Percentiles rank a stretch among this genome's conserved stretches.
phyloP scores from a whole-genome alignment of 805 yeast species.

The Candida nitratophila region DNA sequence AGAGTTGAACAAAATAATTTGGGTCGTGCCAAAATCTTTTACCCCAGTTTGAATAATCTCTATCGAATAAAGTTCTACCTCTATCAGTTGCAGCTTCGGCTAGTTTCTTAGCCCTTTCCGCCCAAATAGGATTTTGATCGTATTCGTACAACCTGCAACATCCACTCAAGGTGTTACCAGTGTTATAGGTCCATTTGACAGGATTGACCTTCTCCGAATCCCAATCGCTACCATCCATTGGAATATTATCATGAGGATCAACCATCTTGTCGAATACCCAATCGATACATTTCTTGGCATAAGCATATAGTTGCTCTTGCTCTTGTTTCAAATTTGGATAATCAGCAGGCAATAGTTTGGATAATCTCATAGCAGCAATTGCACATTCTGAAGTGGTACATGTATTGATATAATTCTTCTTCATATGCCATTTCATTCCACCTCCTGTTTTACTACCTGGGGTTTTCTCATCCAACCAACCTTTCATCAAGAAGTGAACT shows the following conservation, averaged over 20 bases:
- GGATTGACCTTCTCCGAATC: conserved; percentile 36
- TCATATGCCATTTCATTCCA: conserved; percentile 63
- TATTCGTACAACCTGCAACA: conserved; percentile 40
- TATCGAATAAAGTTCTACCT: conserved; percentile 50
- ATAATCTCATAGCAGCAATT: conserved; percentile 49
- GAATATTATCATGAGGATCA: conserved; percentile 48
- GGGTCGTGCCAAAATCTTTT: conserved; percentile 60
- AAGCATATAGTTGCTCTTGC: conserved; percentile 38
- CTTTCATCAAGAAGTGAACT: conserved; percentile 57
- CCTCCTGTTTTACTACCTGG: conserved; percentile 39
- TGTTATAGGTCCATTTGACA: conserved; percentile 60
- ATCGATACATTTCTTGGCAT: conserved; percentile 52
- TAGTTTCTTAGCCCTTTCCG: conserved; percentile 34
- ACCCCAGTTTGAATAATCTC: conserved; percentile 46
- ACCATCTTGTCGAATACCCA: conserved; percentile 48
- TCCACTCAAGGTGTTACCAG: conserved; percentile 58
- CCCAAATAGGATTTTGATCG: conserved; percentile 48
- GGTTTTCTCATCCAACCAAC: conserved; percentile 38
- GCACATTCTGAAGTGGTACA: conserved; percentile 68
- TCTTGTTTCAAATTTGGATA: conserved; percentile 19
- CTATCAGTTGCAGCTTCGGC: conserved; percentile 56
- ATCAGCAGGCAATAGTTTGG: conserved; percentile 38
- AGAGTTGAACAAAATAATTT: conserved; percentile 54
- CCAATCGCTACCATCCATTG: conserved; percentile 54
- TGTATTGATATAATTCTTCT: conserved; percentile 51